Conservation (phyloP, 306 rosid species). For the Prunus mume region DNA sequence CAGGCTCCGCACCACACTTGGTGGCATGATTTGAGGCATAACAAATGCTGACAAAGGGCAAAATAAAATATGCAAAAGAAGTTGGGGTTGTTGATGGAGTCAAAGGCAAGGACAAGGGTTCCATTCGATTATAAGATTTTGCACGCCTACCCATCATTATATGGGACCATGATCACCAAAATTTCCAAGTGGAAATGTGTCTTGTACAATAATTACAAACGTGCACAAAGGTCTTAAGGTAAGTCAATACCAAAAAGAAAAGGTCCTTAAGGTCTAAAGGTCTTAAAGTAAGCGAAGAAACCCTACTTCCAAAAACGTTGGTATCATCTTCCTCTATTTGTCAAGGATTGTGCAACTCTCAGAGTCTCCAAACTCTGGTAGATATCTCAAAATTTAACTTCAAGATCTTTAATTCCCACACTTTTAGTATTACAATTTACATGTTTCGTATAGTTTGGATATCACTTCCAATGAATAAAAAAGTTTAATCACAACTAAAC, state of each 20-base stretch:
- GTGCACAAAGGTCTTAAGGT: not conserved
- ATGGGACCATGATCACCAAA: constrained; percentile 7
- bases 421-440: too few species aligned
- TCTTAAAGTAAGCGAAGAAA: not conserved
- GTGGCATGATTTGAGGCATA: constrained; percentile 24
- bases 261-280: not conserved
- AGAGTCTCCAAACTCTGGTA: too few species aligned
- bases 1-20: not conserved
- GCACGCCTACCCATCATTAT: constrained; percentile 34
- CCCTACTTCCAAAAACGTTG: too few species aligned
- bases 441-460: too few species aligned
- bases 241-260: too few species aligned
- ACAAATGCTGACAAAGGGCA: not conserved
- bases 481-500: too few species aligned
- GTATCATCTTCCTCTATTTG: too few species aligned
- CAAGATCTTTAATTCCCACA: too few species aligned
- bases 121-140: not conserved
- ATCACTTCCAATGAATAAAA: too few species aligned
- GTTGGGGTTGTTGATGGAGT: not conserved
- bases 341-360: too few species aligned
- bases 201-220: not conserved
- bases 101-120: constrained; percentile 7
- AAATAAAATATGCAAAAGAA: constrained; percentile 5
- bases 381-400: too few species aligned
- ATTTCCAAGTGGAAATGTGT: not conserved